Evolutionary conservation across 495 filamentous ascomycete species (phyloP), one percentile per base, ranked within the genome.

Genomic region (Xylaria telfairii): DNA sequence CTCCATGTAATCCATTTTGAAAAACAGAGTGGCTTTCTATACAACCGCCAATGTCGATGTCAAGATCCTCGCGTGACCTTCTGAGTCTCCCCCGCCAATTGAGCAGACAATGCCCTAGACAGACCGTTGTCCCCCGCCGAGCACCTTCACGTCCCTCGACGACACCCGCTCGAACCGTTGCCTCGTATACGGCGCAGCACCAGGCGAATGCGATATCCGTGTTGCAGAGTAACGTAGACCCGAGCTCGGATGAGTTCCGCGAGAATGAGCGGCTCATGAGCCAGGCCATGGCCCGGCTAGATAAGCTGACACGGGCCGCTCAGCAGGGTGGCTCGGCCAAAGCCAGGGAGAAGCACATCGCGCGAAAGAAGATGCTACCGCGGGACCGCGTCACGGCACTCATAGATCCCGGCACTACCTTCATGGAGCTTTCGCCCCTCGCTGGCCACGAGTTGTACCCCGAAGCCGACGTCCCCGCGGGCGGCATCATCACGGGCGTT

Each of bases 401-500:
- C 65, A 88, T 98, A 66, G 96, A 99, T 77, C 90, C 92, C 0
- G 94, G 95, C 46, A 95, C 92, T 0, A 90, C 92, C 1, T 99
- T 99, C 79, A 83, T 99, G 64, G 96, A 99, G 80, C 86, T 99
- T 6, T 97, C 93, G 7, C 86, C 93, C 12, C 83, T 98, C 57
- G 96, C 96, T 1, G 96, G 92, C 32, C 89, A 98, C 77, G 90
- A 92, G 67, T 81, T 98, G 60, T 99, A 98, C 77, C 89, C 89
- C 0, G 92, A 90, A 37, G 95, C 96, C 68, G 83, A 85, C 10
- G 83, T 85, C 21, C 83, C 86, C 0, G 92, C 93, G 4, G 96
- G 92, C 13, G 96, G 94, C 2, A 96, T 99, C 68, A 93, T 99
- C 59, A 96, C 96, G 0, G 96, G 96, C 0, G 90, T 98, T 65